Percentiles rank a stretch among this genome's conserved stretches.
phyloP scores from a whole-genome alignment of 2,329 filamentous ascomycete genomes.

The Penicillium sp. region DNA sequence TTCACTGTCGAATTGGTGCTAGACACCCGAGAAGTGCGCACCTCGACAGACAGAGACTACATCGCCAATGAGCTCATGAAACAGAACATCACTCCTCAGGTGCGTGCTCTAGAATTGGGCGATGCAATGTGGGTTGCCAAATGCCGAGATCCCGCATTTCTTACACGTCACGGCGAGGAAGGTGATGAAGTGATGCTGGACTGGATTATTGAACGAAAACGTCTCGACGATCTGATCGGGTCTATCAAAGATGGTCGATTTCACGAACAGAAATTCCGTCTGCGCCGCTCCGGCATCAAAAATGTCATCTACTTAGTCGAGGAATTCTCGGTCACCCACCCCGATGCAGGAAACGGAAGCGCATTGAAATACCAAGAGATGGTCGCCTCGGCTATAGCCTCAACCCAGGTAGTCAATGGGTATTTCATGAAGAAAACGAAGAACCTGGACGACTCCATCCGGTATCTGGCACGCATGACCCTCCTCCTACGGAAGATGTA shows the following conservation, averaged over 20 bases:
- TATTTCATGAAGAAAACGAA: slow-evolving; percentile 76
- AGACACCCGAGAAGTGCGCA: slow-evolving; percentile 71
- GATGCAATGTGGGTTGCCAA: slow-evolving; percentile 80
- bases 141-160: slow-evolving; percentile 58
- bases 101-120: slow-evolving; percentile 68
- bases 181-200: slow-evolving; percentile 70
- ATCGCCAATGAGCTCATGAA: slow-evolving; percentile 70
- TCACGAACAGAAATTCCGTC: slow-evolving; percentile 79
- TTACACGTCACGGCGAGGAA: slow-evolving; percentile 55
- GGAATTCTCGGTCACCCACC: slow-evolving; percentile 62
- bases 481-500: slow-evolving; percentile 65
- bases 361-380: slow-evolving; percentile 61
- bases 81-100: slow-evolving; percentile 63
- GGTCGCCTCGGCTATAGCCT: slow-evolving; percentile 70
- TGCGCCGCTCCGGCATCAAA: slow-evolving; percentile 68
- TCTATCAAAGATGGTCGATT: slow-evolving; percentile 82
- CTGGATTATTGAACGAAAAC: slow-evolving; percentile 77
- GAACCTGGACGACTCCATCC: slow-evolving; percentile 74
- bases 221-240: slow-evolving; percentile 73
- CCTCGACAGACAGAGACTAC: slow-evolving; percentile 72
- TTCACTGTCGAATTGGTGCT: slow-evolving; percentile 73
- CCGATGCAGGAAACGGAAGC: slow-evolving; percentile 43
- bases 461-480: slow-evolving; percentile 72
- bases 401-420: slow-evolving; percentile 73
- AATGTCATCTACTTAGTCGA: slow-evolving; percentile 79